phyloP scores from a whole-genome alignment of 805 yeast genomes.

The Cyberlindnera veronae region DNA sequence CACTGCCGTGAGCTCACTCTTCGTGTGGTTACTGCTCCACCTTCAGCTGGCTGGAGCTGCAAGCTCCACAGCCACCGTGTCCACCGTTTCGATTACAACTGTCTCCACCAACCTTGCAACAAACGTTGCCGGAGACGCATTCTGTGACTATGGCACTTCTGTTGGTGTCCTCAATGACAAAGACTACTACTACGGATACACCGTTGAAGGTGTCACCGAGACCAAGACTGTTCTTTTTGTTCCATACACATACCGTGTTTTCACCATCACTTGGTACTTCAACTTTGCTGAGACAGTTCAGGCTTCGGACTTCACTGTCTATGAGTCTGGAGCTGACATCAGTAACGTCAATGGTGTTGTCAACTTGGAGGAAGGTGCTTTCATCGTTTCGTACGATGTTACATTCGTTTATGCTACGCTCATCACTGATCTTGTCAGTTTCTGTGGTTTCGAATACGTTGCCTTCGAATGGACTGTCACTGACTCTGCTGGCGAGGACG shows the following conservation, averaged over 20 bases:
- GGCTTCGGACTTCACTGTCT: constrained; percentile 14
- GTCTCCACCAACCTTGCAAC: not conserved
- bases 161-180: constrained; percentile 8
- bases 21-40: too few species aligned
- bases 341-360: constrained; percentile 10
- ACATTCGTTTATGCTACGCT: constrained; percentile 2
- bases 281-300: constrained; percentile 9
- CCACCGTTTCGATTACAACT: not conserved
- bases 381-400: constrained; percentile 11
- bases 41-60: too few species aligned
- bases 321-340: constrained; percentile 8
- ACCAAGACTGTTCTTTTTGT: not conserved
- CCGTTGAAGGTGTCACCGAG: constrained; percentile 5
- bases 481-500: constrained; percentile 2
- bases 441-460: constrained; percentile 9
- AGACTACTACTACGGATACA: constrained; percentile 7
- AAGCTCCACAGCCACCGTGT: not conserved
- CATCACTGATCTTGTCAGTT: not conserved
- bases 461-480: constrained; percentile 7
- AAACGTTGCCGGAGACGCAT: not conserved
- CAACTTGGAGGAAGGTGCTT: constrained; percentile 18
- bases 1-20: too few species aligned
- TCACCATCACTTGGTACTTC: constrained; percentile 20
- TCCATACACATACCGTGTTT: constrained; percentile 2
- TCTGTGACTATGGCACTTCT: constrained; percentile 7